Evolutionary conservation across 768 basidiomycete species (phyloP), one percentile per base, ranked within the genome.

Genomic region (Auricularia auricula-judae): DNA sequence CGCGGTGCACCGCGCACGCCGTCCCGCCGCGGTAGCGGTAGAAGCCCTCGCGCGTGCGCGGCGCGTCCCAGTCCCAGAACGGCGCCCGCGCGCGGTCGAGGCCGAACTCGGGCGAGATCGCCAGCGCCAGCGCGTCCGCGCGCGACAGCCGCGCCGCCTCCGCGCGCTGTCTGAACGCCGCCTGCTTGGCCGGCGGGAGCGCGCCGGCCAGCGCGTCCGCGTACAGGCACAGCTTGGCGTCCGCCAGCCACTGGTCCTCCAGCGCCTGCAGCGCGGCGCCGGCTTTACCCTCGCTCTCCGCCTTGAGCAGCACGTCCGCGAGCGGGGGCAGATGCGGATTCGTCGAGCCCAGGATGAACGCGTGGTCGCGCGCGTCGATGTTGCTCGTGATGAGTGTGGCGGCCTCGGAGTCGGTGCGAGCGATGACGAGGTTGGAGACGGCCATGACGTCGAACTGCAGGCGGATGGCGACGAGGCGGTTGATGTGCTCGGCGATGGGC

Each of bases 361-460:
- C 77, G 68, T 99, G 97, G 78, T 99, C 97, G n/a, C 97, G 87
- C 69, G 87, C 85, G 75, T 99, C 97, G 66, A 99, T 91, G 76
- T 98, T 98, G 68, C 91, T 88, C 43, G 93, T 90, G 78, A 98
- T 91, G 71, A 99, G 84, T 1, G 97, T 98, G 1, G 97, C 96
- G 4, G 97, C 96, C 75, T 98, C 96, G 3, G 95, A 95, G 74
- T 98, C 96, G 2, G 97, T 98, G 64, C 97, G 86, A 7, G 94
- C 90, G 72, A 99, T 83, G 71, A 90, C 84, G 69, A 98, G 83
- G 76, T 97, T 98, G 71, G 91, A 89, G 59, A 97, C 93, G 63
- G 96, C 95, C 94, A 98, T 95, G 73, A 99, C 91, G 73, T 98
- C 97, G 73, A 88, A 98, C 77, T 98, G 97, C 54, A 98, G 82